Base-by-base conservation (phyloP, 2,329 filamentous ascomycete genomes). In the Ceratocystis cubensis region DNA sequence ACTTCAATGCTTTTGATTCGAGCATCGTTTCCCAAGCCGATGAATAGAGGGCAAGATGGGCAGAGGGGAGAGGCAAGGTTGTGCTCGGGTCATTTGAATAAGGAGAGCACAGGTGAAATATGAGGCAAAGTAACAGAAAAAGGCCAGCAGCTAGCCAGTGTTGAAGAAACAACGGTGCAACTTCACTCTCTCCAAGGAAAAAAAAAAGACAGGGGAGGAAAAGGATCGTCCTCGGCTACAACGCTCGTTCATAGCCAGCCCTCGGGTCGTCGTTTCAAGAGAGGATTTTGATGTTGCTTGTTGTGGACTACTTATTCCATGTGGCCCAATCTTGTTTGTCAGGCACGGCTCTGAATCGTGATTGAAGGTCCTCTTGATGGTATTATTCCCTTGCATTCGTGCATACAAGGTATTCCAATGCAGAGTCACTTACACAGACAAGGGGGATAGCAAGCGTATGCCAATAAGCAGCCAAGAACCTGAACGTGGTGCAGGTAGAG, bases 141-240 rank as follows among this genome's bases (percentile, higher is more conserved):
- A 41, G 37, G 37, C 37, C 37, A 10, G 37, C 10, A 15, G 8
- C 22, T 17, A 57, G 10, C 3, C n/a, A 15, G 25, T 25, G 10
- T 30, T 30, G n/a, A 15, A 20, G 53, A 7, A n/a, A 20, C 17
- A 25, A 17, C 3, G 5, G 15, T 13, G n/a, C 53, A 59, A 25
- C 5, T 15, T 30, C 22, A 28, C 5, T 30, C 53, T 41, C 10
- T 41, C 37, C 0, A 13, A 41, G 33, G 37, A 41, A 41, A 41
- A 37, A 13, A 13, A 37, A 41, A 13, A 30, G 17, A 59, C 53
- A 25, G 28, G n/a, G 53, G 15, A 25, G 15, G 15, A 59, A 59
- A 33, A 59, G 53, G 53, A 59, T 33, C 53, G 28, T 30, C 33
- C 53, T 59, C 53, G 53, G 53, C 28, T 59, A 59, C 53, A 59